Base-by-base conservation (phyloP, 139 green algal genomes). In the Chlamydomonas sphaeroides region DNA sequence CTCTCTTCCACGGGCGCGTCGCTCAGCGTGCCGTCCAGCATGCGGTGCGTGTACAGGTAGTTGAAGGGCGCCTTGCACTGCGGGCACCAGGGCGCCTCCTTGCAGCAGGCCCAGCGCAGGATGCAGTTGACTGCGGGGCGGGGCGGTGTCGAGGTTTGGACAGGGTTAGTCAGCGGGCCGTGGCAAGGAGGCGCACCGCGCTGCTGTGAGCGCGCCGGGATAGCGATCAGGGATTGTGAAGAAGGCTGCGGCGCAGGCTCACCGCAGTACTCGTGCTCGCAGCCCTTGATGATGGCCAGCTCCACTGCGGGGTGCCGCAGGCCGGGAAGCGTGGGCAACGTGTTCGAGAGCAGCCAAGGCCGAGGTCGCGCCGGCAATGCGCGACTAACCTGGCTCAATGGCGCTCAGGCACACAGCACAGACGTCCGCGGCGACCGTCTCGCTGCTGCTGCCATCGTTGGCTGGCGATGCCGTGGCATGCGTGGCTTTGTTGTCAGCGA, bases 231-330 rank as follows among this genome's bases (percentile, higher is more conserved):
- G n/a, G n/a, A n/a, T n/a, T n/a, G n/a, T 65, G 10, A n/a, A 14
- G n/a, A n/a, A n/a, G n/a, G n/a, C n/a, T 68, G n/a, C 30, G 51
- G 25, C n/a, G 11, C 41, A 30, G 28, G 48, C 80, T 65, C 74
- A 94, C 89, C 88, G 72, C 95, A 98, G 84, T 97, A 98, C n/a
- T 87, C 73, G 75, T 98, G 94, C 76, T 97, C 92, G 84, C 94
- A 98, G 63, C 93, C 95, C 42, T 83, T 83, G 35, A 83, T 51
- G 41, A 93, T 72, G 6, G 93, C 92, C 30, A 93, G 78, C 41
- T 96, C 91, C 32, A 77, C 82, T 53, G 45, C 45, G 45, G n/a
- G 45, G 14, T 53, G 45, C 11, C 45, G 45, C 11, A 53, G n/a
- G n/a, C n/a, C n/a, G n/a, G n/a, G n/a, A n/a, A n/a, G n/a, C n/a